Percentiles rank a stretch among this genome's conserved stretches.
phyloP scores from a whole-genome alignment of 108 stramenopile species.

The Pseudonitzschia multistriata region DNA sequence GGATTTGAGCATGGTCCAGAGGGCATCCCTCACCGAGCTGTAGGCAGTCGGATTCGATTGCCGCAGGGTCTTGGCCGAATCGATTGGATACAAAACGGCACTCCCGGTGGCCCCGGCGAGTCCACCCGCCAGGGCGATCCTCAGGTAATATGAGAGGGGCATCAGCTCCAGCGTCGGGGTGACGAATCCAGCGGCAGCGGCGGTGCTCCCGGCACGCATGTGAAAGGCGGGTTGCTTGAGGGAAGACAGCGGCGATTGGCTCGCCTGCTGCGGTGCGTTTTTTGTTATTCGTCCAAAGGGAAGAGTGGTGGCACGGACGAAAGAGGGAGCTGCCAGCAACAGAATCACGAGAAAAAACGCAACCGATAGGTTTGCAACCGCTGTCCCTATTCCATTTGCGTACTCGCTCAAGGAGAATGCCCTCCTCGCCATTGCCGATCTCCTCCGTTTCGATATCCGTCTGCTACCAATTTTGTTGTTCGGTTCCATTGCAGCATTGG shows the following conservation, averaged over 20 bases:
- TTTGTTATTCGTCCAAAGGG: neutral
- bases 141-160: slow-evolving; percentile 19
- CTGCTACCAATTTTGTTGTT: too few species aligned
- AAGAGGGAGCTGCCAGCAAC: neutral
- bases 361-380: neutral
- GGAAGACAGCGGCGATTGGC: neutral
- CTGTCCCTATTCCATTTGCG: neutral
- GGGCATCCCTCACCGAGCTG: slow-evolving; percentile 22
- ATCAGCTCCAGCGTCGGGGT: neutral
- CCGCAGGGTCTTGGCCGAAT: slow-evolving; percentile 49
- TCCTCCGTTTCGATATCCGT: too few species aligned
- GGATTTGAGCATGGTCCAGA: slow-evolving; percentile 13
- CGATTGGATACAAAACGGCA: slow-evolving; percentile 41
- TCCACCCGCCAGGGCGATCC: slow-evolving; percentile 44
- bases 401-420: neutral
- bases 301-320: neutral
- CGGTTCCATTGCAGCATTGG: too few species aligned
- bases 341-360: neutral
- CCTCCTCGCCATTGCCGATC: neutral
- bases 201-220: neutral
- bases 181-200: neutral
- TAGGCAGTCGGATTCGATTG: slow-evolving; percentile 40
- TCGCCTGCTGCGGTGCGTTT: neutral
- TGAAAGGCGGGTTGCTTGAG: neutral
- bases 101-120: slow-evolving; percentile 47